phyloP scores from a whole-genome alignment of 768 basidiomycete species.

The Albatrellus ellisii region DNA sequence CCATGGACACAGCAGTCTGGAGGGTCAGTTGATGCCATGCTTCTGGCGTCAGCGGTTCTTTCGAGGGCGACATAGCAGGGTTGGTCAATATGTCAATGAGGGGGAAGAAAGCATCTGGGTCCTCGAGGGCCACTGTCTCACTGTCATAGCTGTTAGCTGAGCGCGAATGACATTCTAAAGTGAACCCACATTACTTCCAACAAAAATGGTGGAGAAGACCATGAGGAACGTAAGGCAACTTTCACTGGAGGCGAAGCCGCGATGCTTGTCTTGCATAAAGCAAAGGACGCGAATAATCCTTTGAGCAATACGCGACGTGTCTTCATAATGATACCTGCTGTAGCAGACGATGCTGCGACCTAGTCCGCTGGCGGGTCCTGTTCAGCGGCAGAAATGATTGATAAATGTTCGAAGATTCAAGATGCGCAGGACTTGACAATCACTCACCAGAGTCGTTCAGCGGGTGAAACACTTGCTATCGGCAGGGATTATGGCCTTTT shows the following conservation, averaged over 20 bases:
- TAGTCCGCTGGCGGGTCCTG: no score
- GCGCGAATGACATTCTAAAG: background rate
- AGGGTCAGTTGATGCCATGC: conserved; percentile 43
- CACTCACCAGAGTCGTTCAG: no score
- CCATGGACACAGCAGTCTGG: conserved; percentile 32
- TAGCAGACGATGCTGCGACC: no score
- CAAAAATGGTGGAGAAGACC: conserved; percentile 21
- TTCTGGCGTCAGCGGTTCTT: conserved; percentile 29
- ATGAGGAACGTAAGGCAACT: conserved; percentile 24
- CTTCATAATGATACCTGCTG: no score
- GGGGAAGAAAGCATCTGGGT: conserved; percentile 62
- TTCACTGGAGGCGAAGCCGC: conserved; percentile 21
- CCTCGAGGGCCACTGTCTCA: conserved; percentile 69
- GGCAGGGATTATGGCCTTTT: no score
- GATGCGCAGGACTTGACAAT: no score
- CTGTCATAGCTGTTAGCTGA: conserved; percentile 28
- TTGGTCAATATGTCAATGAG: conserved; percentile 54
- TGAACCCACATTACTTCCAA: conserved; percentile 21
- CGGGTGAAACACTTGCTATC: no score
- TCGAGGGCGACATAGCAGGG: conserved; percentile 26
- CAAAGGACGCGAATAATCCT: no score
- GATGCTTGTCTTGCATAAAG: no score
- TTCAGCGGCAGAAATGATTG: no score
- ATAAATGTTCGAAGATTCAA: no score
- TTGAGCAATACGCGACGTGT: no score